A percentile compares a stretch with the other conserved stretches of the same genome.
phyloP scores from a whole-genome alignment of 1,139 yeast species.

The Kodamaea anthophila region DNA sequence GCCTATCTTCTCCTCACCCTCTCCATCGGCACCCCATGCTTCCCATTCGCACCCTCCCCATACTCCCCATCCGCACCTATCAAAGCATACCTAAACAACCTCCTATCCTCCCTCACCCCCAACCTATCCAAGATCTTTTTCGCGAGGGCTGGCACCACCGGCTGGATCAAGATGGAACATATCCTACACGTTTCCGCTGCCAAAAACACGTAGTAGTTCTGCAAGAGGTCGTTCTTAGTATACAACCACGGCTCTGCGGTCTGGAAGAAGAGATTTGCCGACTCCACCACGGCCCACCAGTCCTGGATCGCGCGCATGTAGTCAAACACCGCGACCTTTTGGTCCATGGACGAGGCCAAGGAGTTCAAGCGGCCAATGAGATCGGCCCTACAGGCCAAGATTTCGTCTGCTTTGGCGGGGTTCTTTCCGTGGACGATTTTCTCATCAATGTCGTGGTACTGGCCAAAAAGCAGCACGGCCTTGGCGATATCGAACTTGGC shows the following conservation, averaged over 20 bases:
- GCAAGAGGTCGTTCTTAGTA: slow-evolving; percentile 20
- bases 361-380: slow-evolving; percentile 16
- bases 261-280: slow-evolving; percentile 62
- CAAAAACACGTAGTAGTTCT: slow-evolving; percentile 50
- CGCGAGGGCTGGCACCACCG: slow-evolving; percentile 68
- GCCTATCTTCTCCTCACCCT: background rate
- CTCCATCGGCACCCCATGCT: slow-evolving; percentile 21
- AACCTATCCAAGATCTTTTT: slow-evolving; percentile 56
- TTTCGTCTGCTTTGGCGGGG: slow-evolving; percentile 10
- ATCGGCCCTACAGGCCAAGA: slow-evolving; percentile 15
- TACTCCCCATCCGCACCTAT: slow-evolving; percentile 47
- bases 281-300: slow-evolving; percentile 58
- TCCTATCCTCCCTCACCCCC: slow-evolving; percentile 37
- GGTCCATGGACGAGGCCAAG: slow-evolving; percentile 30
- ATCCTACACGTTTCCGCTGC: slow-evolving; percentile 73
- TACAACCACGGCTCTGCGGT: slow-evolving; percentile 54
- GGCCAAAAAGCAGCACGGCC: slow-evolving; percentile 25
- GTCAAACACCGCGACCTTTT: slow-evolving; percentile 42
- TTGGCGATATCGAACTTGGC: slow-evolving; percentile 55
- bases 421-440: slow-evolving; percentile 15
- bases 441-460: slow-evolving; percentile 21
- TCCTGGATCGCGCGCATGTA: slow-evolving; percentile 52
- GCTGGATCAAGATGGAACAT: slow-evolving; percentile 57
- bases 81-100: slow-evolving; percentile 31
- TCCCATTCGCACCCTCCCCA: slow-evolving; percentile 33